Conservation (phyloP, 2,329 filamentous ascomycete genomes). For the Orbilia brochopaga region DNA sequence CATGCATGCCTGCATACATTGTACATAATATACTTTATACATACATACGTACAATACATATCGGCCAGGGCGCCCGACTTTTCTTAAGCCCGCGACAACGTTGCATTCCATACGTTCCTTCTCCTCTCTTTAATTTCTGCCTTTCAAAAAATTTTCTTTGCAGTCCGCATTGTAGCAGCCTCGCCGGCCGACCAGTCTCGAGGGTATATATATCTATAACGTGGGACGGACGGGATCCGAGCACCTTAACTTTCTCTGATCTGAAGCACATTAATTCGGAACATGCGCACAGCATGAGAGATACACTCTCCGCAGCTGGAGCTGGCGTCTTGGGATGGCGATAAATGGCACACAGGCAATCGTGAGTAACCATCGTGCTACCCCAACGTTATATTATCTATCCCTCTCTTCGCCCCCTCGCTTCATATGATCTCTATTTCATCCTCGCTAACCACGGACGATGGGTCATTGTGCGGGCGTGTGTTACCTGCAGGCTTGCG, state of each 20-base stretch:
- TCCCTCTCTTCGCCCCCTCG: not conserved
- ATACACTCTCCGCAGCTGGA: conserved; percentile 9
- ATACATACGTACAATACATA: too few relatives aligned
- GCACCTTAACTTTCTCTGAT: not conserved
- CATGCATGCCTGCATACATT: too few relatives aligned
- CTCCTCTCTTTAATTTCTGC: too few relatives aligned
- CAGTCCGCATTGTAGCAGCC: too few relatives aligned
- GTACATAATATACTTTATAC: too few relatives aligned
- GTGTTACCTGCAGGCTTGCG: conserved; percentile 30
- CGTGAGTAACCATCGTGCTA: conserved; percentile 9
- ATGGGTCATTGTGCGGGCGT: too few relatives aligned
- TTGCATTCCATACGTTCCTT: not conserved
- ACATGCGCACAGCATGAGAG: not conserved
- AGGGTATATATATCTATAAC: too few relatives aligned
- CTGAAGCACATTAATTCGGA: conserved; percentile 8
- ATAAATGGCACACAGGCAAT: conserved; percentile 48
- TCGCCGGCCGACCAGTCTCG: too few relatives aligned
- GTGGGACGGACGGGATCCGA: too few relatives aligned
- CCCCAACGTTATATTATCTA: not conserved
- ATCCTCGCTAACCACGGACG: too few relatives aligned
- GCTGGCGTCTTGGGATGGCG: conserved; percentile 36
- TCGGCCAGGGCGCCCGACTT: not conserved
- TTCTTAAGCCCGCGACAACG: not conserved
- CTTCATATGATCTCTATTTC: not conserved
- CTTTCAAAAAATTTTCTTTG: not conserved